Evolutionary conservation across 331 rosid species (phyloP), one percentile per base, ranked within the genome.

Genomic region (Telfairia occidentalis): DNA sequence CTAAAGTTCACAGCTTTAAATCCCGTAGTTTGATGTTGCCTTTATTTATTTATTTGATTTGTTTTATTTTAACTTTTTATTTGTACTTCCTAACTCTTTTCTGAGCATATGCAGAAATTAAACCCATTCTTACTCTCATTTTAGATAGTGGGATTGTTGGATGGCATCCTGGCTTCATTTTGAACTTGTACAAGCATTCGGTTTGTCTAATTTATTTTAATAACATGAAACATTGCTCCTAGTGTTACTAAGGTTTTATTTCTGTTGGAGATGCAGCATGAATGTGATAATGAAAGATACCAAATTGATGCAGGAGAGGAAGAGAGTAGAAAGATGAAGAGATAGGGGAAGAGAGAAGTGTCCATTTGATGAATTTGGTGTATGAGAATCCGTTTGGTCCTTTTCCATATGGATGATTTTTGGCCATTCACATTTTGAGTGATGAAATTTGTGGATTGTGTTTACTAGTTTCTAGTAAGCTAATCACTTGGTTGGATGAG

Each of bases 291-390:
- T 23, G 40, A 40, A 66, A 42, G 35, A 66, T 66, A 66, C 35
- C 35, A 40, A 66, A 66, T 24, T 40, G 52, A 66, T 23, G 73
- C 53, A 23, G 54, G 54, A 23, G 48, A 42, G 37, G 73, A 40
- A 21, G 34, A 40, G 53, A 23, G 52, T 66, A 2, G 19, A 40
- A 42, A 40, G 53, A 66, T 66, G 34, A 24, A 67, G 54, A 42
- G 54, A 40, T 66, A 40, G 73, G 73, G 21, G 73, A 66, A 40
- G 52, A 66, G 73, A 40, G 34, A 42, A 66, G n/a, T 12, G 53
- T 21, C 10, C 52, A 10, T 38, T 38, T 66, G 34, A 24, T 40
- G 52, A 43, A 11, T 38, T 38, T 66, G 52, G 73, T 66, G 34
- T 40, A 5, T 13, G 53, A 40, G 52, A 40, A 21, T 66, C 73